Base-by-base conservation (phyloP, 2,329 filamentous ascomycete species). In the Fusarium ramigenum region DNA sequence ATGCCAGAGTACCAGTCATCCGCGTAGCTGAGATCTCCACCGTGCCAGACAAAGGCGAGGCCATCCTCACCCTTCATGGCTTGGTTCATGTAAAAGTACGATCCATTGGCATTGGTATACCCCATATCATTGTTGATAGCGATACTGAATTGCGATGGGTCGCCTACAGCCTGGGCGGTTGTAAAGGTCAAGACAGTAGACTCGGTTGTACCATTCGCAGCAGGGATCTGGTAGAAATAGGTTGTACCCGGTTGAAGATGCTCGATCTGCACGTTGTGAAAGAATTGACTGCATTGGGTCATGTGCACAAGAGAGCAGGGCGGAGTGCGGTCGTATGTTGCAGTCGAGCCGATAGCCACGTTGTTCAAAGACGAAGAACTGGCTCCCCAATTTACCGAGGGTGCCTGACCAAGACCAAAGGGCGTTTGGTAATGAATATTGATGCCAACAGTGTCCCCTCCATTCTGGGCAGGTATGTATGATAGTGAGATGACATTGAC, bases 1-100 rank as follows among this genome's bases (percentile, higher is more conserved):
- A 63, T 28, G 0, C 62, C 62, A 34, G 57, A 52, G 25, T 64
- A 63, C 62, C 62, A 64, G 3, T 64, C 57, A 39, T 64, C 58
- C 4, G 62, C 62, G 12, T 64, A 62, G 12, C 57, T 64, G 2
- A 64, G 46, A 46, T 64, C 62, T 5, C 62, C 44, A 1, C 62
- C 62, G 2, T 64, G 62, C 62, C 62, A 64, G 4, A 43, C 39
- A 34, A 64, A 64, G 0, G 46, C 57, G 8, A 62, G 16, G 0
- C 18, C 57, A 0, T 44, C 44, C 0, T 36, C 6, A 5, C 10
- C 12, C 0, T 53, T 2, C 18, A 53, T 9, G 5, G 18, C 7
- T 8, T 39, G 2, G 1, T 64, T 62, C 18, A 52, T 43, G 15
- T 21, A 39, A 1, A 5, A 16, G 1, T 61, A 62, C 0, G 61